Evolutionary conservation across 768 basidiomycete genomes (phyloP).

Genomic region (Lenzites betulinus): DNA sequence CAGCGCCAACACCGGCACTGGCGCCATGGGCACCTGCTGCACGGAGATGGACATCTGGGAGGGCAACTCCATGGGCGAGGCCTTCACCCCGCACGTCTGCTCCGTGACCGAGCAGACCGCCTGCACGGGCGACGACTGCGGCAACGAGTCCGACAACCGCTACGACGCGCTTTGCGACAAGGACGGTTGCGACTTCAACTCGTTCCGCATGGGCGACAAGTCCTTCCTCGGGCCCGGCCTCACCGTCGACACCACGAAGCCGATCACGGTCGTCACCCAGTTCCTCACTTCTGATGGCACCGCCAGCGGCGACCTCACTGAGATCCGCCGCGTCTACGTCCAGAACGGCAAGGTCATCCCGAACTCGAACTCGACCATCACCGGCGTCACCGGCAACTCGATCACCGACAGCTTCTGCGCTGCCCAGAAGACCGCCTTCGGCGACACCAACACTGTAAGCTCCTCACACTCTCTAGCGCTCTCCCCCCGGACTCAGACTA

Average conservation of each 20-base stretch:
- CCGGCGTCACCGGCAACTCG: slow-evolving; percentile 48
- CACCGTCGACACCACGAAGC: slow-evolving; percentile 49
- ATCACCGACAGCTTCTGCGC: slow-evolving; percentile 53
- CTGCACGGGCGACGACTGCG: slow-evolving; percentile 47
- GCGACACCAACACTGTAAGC: slow-evolving; percentile 46
- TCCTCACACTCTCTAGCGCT: too few relatives aligned
- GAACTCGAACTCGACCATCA: slow-evolving; percentile 51
- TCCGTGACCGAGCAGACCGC: slow-evolving; percentile 45
- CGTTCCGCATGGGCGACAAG: slow-evolving; percentile 54
- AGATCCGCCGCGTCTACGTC: slow-evolving; percentile 59
- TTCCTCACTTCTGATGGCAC: slow-evolving; percentile 52
- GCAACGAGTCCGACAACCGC: slow-evolving; percentile 31
- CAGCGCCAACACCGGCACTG: slow-evolving; percentile 33
- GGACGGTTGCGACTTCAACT: slow-evolving; percentile 66
- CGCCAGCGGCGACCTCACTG: slow-evolving; percentile 47
- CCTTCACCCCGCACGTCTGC: slow-evolving; percentile 34
- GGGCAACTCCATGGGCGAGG: slow-evolving; percentile 34
- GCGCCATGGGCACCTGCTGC: slow-evolving; percentile 36
- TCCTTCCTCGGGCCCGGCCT: slow-evolving; percentile 49
- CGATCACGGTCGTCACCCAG: slow-evolving; percentile 61
- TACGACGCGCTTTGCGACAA: slow-evolving; percentile 52
- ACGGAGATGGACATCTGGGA: slow-evolving; percentile 41
- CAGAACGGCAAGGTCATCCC: slow-evolving; percentile 55
- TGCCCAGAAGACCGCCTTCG: slow-evolving; percentile 47
- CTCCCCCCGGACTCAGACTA: too few relatives aligned